These are phyloP conservation scores for Recurvomyces mirabilis DNA, from an alignment of 495 filamentous ascomycete species.

Conservation along the genomic window DNA sequence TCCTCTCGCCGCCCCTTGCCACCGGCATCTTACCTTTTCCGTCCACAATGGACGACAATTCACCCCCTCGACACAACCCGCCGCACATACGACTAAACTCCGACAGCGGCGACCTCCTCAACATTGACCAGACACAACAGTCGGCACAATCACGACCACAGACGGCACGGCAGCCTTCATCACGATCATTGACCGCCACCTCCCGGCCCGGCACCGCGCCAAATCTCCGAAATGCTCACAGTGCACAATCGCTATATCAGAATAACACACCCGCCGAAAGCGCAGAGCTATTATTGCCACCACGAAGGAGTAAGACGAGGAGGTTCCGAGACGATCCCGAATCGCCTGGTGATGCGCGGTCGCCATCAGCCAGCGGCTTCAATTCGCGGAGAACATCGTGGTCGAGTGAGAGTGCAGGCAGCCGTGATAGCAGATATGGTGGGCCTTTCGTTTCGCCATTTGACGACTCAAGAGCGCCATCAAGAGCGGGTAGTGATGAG, in stretches of 20 bases:
- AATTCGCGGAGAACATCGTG: constrained; percentile 52
- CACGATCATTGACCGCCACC: constrained; percentile 33
- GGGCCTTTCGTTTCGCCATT: constrained; percentile 43
- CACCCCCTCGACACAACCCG: constrained; percentile 17
- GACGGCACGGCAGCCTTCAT: constrained; percentile 28
- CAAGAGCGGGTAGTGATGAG: constrained; percentile 52
- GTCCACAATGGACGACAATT: constrained; percentile 6
- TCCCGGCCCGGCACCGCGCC: constrained; percentile 27
- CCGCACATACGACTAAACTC: constrained; percentile 54
- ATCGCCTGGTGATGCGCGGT: constrained; percentile 26
- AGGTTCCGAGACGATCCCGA: constrained; percentile 37
- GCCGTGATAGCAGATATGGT: constrained; percentile 39
- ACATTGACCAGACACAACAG: constrained; percentile 23
- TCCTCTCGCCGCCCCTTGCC: too few species aligned
- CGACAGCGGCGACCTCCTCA: constrained; percentile 41
- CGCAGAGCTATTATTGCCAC: constrained; percentile 50
- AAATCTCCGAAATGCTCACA: constrained; percentile 4
- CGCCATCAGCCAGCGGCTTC: constrained; percentile 33
- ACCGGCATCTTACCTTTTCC: too few species aligned
- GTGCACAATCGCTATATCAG: constrained; percentile 29
- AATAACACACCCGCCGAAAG: constrained; percentile 38
- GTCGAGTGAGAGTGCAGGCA: constrained; percentile 43
- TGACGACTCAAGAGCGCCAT: constrained; percentile 50
- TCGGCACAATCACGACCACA: constrained; percentile 20
- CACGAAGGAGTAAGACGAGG: constrained; percentile 31